Conservation (phyloP, 306 rosid genomes). For the Lupinus albus region DNA sequence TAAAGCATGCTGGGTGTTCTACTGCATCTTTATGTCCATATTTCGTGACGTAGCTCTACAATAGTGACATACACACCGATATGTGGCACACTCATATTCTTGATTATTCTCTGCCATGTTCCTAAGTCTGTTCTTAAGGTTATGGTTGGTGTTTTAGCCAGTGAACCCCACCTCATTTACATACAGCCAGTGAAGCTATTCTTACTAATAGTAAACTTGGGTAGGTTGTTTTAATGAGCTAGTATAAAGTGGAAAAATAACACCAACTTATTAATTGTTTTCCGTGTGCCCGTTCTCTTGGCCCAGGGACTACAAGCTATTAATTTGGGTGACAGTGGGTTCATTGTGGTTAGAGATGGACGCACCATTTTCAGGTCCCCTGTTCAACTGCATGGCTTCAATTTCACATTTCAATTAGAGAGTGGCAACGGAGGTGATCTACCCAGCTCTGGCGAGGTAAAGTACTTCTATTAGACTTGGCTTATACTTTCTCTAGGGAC, state of each 20-base stretch:
- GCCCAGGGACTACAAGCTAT: conserved; percentile 82
- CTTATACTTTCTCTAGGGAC: background rate
- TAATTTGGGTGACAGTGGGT: conserved; percentile 95
- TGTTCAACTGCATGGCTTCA: conserved; percentile 82
- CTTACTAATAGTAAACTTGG: background rate
- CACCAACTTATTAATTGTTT: conserved; percentile 3
- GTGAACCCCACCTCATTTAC: conserved; percentile 8
- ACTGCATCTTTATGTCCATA: background rate
- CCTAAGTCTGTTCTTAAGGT: conserved; percentile 15
- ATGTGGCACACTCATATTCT: background rate
- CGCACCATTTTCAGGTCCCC: conserved; percentile 77
- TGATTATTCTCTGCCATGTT: conserved; percentile 2
- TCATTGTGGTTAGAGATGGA: conserved; percentile 85
- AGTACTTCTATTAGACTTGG: conserved; percentile 13
- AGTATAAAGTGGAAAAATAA: conserved; percentile 17
- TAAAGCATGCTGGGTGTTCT: background rate
- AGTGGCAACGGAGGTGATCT: conserved; percentile 77
- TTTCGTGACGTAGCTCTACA: too few relatives aligned
- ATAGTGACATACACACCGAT: too few relatives aligned
- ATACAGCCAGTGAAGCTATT: conserved; percentile 7
- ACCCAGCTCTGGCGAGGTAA: conserved; percentile 92
- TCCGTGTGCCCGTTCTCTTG: conserved; percentile 46
- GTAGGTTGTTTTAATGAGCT: conserved; percentile 18
- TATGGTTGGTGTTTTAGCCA: conserved; percentile 21
- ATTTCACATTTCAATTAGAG: conserved; percentile 85